phyloP scores from a whole-genome alignment of 306 rosid genomes.

The Vigna hirtella region DNA sequence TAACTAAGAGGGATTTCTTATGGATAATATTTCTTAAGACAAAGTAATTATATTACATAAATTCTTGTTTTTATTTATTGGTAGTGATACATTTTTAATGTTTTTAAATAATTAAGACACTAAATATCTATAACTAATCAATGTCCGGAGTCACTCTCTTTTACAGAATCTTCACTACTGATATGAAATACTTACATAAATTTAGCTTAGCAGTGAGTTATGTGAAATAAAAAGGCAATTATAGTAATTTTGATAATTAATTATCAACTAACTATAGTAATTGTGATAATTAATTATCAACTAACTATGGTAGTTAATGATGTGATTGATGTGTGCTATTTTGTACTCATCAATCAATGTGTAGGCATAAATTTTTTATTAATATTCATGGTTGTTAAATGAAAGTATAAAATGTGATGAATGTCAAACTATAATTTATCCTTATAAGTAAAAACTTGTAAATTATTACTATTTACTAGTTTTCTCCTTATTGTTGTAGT shows the following conservation, averaged over 20 bases:
- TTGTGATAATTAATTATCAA: not conserved
- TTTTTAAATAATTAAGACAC: not conserved
- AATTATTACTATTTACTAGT: too few species aligned
- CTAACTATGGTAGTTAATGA: not conserved
- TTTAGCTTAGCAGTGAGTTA: not conserved
- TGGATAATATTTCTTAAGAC: conserved; percentile 35
- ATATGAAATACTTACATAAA: not conserved
- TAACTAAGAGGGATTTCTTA: conserved; percentile 1
- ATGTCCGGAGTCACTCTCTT: not conserved
- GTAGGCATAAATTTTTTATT: not conserved
- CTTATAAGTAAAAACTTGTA: not conserved
- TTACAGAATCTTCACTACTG: not conserved
- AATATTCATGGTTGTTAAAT: too few species aligned
- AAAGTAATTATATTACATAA: not conserved
- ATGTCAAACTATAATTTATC: too few species aligned
- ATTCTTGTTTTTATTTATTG: not conserved
- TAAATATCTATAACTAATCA: not conserved
- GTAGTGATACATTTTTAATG: not conserved
- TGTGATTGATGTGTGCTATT: not conserved
- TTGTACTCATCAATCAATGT: not conserved
- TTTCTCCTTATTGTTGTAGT: too few species aligned
- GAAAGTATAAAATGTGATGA: too few species aligned
- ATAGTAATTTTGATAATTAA: not conserved
- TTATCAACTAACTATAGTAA: not conserved
- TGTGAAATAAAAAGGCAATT: not conserved